phyloP scores from a whole-genome alignment of 1,139 yeast species.

The Protomyces lactucae-debilis region DNA sequence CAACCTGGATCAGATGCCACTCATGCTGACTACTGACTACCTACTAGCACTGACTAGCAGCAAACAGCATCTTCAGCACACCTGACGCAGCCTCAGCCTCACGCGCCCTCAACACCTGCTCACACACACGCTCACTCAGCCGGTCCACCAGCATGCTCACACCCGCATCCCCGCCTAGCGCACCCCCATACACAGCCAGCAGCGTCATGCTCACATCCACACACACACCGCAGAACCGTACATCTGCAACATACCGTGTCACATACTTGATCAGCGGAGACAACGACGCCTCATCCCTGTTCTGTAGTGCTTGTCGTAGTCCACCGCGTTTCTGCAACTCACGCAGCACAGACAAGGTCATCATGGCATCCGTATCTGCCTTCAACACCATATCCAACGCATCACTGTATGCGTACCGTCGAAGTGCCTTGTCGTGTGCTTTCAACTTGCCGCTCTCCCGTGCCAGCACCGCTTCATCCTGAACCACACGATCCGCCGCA shows the following conservation, averaged over 20 bases:
- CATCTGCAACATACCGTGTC: constrained; percentile 65
- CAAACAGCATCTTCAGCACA: constrained; percentile 74
- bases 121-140: constrained; percentile 56
- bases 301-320: constrained; percentile 66
- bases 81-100: constrained; percentile 90
- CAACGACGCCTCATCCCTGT: constrained; percentile 77
- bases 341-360: constrained; percentile 68
- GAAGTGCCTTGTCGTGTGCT: constrained; percentile 75
- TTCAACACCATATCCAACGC: constrained; percentile 83
- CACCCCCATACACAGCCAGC: constrained; percentile 33
- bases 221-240: constrained; percentile 65
- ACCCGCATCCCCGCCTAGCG: constrained; percentile 62
- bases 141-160: constrained; percentile 65
- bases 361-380: constrained; percentile 64
- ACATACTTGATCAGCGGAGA: constrained; percentile 88
- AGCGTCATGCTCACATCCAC: constrained; percentile 82
- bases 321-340: constrained; percentile 87
- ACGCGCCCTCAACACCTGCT: constrained; percentile 67
- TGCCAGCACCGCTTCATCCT: constrained; percentile 42
- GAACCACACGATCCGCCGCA: constrained; percentile 60
- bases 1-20: too few species aligned
- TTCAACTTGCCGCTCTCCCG: constrained; percentile 55
- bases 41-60: not conserved
- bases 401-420: constrained; percentile 86
- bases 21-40: too few species aligned